Conservation (phyloP, 2,329 filamentous ascomycete genomes). For the Neoarthrinium moseri region DNA sequence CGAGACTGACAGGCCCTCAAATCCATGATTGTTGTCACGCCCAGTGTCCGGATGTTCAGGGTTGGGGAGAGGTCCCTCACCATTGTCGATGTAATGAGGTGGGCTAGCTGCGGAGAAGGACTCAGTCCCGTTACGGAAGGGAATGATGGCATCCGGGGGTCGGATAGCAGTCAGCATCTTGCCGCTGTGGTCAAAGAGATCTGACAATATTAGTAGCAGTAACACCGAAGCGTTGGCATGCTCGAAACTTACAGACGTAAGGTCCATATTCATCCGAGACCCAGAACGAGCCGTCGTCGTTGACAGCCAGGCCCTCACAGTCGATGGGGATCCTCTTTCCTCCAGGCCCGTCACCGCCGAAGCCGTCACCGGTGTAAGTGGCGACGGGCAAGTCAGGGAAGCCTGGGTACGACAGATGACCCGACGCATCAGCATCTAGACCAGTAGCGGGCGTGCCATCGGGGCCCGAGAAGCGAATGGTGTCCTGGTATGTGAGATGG, state of each 20-base stretch:
- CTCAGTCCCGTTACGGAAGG: constrained; percentile 57
- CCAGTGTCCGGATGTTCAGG: constrained; percentile 61
- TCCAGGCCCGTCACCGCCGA: constrained; percentile 59
- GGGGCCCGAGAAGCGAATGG: constrained; percentile 63
- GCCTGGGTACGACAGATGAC: constrained; percentile 51
- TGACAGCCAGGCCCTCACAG: constrained; percentile 64
- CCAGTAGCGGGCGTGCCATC: constrained; percentile 62
- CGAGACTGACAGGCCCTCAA: constrained; percentile 67
- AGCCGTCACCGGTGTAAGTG: constrained; percentile 66
- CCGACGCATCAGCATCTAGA: constrained; percentile 57
- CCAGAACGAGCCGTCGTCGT: constrained; percentile 62
- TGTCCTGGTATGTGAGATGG: constrained; percentile 60
- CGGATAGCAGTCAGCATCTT: constrained; percentile 62
- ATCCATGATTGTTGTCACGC: constrained; percentile 72
- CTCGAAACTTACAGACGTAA: constrained; percentile 58
- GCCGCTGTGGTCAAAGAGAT: constrained; percentile 52
- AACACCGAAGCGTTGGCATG: neutral
- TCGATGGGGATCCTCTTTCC: constrained; percentile 62
- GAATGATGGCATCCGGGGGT: constrained; percentile 64
- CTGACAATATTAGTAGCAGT: constrained; percentile 10
- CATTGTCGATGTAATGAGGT: constrained; percentile 53
- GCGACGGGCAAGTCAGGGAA: constrained; percentile 63
- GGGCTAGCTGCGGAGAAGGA: constrained; percentile 65
- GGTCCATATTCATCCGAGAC: constrained; percentile 70
- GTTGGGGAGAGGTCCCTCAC: constrained; percentile 36